Evolutionary conservation across 495 filamentous ascomycete species (phyloP).

Genomic region (Thozetella sp.): DNA sequence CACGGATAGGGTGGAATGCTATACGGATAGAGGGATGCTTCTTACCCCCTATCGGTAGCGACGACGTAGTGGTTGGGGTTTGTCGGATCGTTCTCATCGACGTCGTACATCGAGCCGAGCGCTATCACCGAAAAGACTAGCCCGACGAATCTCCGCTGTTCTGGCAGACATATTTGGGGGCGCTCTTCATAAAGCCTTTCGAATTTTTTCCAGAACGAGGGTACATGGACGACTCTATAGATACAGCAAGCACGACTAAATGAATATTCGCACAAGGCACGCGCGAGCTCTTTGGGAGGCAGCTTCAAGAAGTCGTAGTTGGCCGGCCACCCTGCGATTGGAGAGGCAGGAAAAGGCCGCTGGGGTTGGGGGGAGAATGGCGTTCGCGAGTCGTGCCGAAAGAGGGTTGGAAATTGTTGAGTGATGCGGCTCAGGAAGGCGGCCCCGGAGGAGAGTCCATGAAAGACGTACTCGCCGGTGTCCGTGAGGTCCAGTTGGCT

Average conservation of each 20-base stretch:
- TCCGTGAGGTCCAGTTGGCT: conserved; percentile 92
- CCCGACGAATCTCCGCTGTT: conserved; percentile 83
- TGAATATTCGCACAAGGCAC: conserved; percentile 71
- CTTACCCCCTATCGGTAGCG: conserved; percentile 80
- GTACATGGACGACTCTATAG: conserved; percentile 85
- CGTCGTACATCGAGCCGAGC: conserved; percentile 82
- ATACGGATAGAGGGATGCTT: background rate
- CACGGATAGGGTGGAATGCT: no score
- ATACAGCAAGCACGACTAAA: conserved; percentile 85
- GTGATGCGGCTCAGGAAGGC: conserved; percentile 84
- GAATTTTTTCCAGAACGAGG: conserved; percentile 77
- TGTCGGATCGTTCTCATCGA: conserved; percentile 39
- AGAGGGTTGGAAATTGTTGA: conserved; percentile 72
- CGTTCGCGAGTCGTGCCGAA: conserved; percentile 52
- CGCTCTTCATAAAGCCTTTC: conserved; percentile 75
- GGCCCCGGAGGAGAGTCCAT: conserved; percentile 89
- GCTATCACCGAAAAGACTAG: conserved; percentile 83
- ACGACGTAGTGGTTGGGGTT: conserved; percentile 55
- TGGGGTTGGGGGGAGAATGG: conserved; percentile 49
- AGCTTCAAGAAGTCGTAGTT: conserved; percentile 56
- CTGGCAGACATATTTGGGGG: conserved; percentile 65
- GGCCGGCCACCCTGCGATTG: conserved; percentile 61
- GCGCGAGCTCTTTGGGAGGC: conserved; percentile 68
- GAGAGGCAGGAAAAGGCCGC: conserved; percentile 40
- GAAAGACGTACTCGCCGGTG: conserved; percentile 90